Evolutionary conservation across 1,284 basidiomycete species (phyloP).

Genomic region (Sphagnurus paluster): DNA sequence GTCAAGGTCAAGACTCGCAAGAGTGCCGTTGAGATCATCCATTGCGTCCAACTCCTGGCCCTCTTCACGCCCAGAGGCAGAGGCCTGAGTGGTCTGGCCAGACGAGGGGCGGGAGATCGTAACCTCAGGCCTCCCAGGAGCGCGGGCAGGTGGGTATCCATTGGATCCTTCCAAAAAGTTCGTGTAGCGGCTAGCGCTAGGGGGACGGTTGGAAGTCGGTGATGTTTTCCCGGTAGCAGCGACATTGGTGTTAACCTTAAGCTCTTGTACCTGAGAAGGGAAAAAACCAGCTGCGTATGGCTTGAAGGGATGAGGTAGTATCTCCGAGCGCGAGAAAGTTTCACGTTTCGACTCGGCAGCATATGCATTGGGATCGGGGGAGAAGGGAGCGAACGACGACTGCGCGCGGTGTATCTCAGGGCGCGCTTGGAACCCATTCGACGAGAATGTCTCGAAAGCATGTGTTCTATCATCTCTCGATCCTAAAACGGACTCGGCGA

Average conservation of each 20-base stretch:
- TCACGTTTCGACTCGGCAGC: conserved; percentile 34
- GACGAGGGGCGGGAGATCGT: conserved; percentile 52
- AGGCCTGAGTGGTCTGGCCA: conserved; percentile 34
- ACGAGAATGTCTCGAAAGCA: conserved; percentile 19
- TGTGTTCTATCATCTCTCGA: conserved; percentile 14
- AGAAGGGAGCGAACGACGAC: conserved; percentile 59
- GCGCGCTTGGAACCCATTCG: conserved; percentile 24
- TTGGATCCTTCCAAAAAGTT: conserved; percentile 37
- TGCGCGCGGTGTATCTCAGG: conserved; percentile 33
- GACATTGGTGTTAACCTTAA: conserved; percentile 23
- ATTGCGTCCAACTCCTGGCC: conserved; percentile 51
- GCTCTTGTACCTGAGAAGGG: conserved; percentile 30
- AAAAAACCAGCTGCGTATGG: conserved; percentile 47
- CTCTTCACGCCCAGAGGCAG: conserved; percentile 22
- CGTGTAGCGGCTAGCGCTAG: conserved; percentile 46
- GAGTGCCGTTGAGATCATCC: conserved; percentile 72
- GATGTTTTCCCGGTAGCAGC: conserved; percentile 36
- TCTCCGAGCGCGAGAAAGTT: conserved; percentile 30
- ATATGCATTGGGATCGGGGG: conserved; percentile 54
- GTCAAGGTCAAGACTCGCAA: conserved; percentile 71
- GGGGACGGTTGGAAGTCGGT: conserved; percentile 45
- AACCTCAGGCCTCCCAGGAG: conserved; percentile 44
- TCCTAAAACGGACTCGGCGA: conserved; percentile 16
- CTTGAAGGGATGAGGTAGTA: conserved; percentile 42
- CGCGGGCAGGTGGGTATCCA: conserved; percentile 34